Evolutionary conservation across 345 rosid genomes (phyloP).

Genomic region (Aquilaria malaccensis): DNA sequence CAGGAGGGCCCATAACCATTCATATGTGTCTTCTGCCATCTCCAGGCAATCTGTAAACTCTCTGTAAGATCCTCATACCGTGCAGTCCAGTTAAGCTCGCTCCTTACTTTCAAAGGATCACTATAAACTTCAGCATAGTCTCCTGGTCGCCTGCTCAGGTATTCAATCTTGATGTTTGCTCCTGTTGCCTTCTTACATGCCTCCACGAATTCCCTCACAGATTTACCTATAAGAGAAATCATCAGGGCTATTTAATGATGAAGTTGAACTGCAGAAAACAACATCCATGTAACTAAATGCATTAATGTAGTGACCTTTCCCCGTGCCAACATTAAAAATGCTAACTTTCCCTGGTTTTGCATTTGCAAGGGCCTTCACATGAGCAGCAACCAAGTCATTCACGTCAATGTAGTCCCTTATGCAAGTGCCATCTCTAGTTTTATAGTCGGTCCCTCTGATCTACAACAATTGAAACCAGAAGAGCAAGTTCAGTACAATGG

Average conservation of each 20-base stretch:
- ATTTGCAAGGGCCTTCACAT: slow-evolving; percentile 54
- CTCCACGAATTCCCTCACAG: slow-evolving; percentile 56
- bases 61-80: slow-evolving; percentile 39
- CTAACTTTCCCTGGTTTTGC: slow-evolving; percentile 42
- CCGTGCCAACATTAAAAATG: slow-evolving; percentile 57
- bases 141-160: slow-evolving; percentile 42
- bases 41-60: slow-evolving; percentile 56
- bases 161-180: slow-evolving; percentile 35
- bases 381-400: slow-evolving; percentile 55
- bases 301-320: slow-evolving; percentile 29
- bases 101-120: slow-evolving; percentile 40
- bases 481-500: background rate
- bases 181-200: slow-evolving; percentile 58
- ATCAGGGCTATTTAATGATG: too few relatives aligned
- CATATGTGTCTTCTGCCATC: slow-evolving; percentile 54
- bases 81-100: slow-evolving; percentile 57
- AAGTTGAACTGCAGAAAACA: too few relatives aligned
- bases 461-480: slow-evolving; percentile 3
- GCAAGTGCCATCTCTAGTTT: slow-evolving; percentile 49
- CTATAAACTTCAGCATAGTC: slow-evolving; percentile 55
- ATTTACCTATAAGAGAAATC: slow-evolving; percentile 36
- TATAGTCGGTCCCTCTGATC: slow-evolving; percentile 62
- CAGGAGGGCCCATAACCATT: slow-evolving; percentile 32
- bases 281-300: background rate
- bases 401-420: slow-evolving; percentile 54